Base-by-base conservation (phyloP, 2,329 filamentous ascomycete genomes). In the Sphaerostilbella broomeana region DNA sequence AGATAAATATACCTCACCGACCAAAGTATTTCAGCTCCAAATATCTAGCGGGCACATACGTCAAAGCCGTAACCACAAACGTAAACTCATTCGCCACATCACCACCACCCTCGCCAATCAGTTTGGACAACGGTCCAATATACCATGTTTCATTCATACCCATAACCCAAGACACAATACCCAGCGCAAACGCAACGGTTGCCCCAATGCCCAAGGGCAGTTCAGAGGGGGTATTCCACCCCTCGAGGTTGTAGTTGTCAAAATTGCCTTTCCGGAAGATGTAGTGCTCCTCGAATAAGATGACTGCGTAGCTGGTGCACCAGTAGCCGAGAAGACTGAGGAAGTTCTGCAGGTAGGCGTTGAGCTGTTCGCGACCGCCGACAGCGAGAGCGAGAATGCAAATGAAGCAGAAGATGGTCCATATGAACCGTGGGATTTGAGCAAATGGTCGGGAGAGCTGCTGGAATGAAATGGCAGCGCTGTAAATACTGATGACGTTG, bases 131-230 rank as follows among this genome's bases (percentile, higher is more conserved):
- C 1, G 73, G 73, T 0, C 73, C 74, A 3, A 64, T 67, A 44
- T 69, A 77, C 73, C 73, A 78, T 2, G 65, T 67, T 53, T 75
- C 69, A 3, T 61, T 63, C 68, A 78, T 77, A 3, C 69, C 69
- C 1, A 75, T 72, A 4, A 76, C 59, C 13, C 76, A 65, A 9
- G 70, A 47, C 5, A 55, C 64, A 38, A 70, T 58, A 16, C 67
- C 65, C 16, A 67, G 45, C 0, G 64, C 24, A 17, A 63, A 71
- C 0, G 68, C 66, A 7, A 57, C 53, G 7, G 69, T 42, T 1
- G 68, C 68, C 1, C 68, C 60, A 3, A 67, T 40, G 2, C 68
- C 68, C 2, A 57, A 54, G 1, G 68, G 67, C 29, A 72, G 47
- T 41, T 57, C 57, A 11, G 51, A 50, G 3, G 62, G 64, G 0